Conservation (phyloP, 192 early-diverging fungal genomes). For the Cetraspora pellucida region DNA sequence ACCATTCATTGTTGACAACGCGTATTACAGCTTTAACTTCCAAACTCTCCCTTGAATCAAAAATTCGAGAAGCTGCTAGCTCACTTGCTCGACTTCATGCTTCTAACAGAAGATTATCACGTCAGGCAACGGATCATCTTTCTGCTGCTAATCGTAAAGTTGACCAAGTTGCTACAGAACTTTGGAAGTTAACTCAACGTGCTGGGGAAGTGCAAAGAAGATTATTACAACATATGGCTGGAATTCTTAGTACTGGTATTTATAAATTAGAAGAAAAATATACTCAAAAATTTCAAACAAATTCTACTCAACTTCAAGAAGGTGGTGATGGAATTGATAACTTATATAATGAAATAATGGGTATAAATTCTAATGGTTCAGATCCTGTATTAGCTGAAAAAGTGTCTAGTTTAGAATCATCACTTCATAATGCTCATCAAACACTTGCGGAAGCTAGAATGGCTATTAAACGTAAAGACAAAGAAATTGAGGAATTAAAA, state of each 20-base stretch:
- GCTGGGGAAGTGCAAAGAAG: constrained; percentile 48
- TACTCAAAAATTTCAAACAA: background rate
- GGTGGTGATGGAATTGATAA: constrained; percentile 23
- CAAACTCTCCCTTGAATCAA: constrained; percentile 56
- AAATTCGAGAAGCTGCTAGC: constrained; percentile 61
- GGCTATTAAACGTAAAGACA: constrained; percentile 29
- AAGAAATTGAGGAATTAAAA: constrained; percentile 33
- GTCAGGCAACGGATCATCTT: constrained; percentile 55
- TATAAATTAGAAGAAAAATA: constrained; percentile 46
- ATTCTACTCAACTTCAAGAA: background rate
- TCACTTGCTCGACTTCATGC: constrained; percentile 56
- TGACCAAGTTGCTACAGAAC: constrained; percentile 50
- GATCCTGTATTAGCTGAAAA: constrained; percentile 7
- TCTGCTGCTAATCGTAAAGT: constrained; percentile 56
- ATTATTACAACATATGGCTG: constrained; percentile 59
- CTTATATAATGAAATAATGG: constrained; percentile 34
- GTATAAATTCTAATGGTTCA: background rate
- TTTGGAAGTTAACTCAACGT: constrained; percentile 52
- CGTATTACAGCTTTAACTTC: constrained; percentile 50
- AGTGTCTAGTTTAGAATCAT: constrained; percentile 26
- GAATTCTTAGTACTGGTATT: constrained; percentile 51
- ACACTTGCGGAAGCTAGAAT: constrained; percentile 24
- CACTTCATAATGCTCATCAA: constrained; percentile 24
- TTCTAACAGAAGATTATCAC: constrained; percentile 53
- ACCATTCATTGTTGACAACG: constrained; percentile 52